A percentile compares a stretch with the other conserved stretches of the same genome.
Evolutionary conservation across 2,329 filamentous ascomycete genomes (phyloP).

Genomic region (Berkeleyomyces basicola): DNA sequence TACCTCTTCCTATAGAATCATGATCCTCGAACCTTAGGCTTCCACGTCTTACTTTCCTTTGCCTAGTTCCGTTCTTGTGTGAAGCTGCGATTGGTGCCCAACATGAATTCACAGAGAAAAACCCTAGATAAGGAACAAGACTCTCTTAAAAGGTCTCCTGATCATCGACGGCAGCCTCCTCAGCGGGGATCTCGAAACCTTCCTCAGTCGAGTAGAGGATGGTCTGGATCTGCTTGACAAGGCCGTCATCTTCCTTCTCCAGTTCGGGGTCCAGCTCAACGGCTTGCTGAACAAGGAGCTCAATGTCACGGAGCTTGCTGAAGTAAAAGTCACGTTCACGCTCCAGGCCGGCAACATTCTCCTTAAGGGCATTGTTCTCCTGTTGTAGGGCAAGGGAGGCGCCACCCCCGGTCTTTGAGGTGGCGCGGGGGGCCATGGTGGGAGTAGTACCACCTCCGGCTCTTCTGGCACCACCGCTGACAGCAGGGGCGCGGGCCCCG

Average conservation of each 20-base stretch:
- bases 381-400: constrained; percentile 55
- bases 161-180: constrained; percentile 54
- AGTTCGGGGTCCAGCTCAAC: constrained; percentile 84
- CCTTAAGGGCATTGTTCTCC: constrained; percentile 80
- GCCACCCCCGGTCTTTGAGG: constrained; percentile 29
- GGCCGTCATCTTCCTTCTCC: constrained; percentile 80
- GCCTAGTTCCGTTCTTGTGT: not conserved
- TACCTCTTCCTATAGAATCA: not conserved
- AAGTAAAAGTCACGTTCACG: constrained; percentile 98
- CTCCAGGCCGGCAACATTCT: constrained; percentile 87
- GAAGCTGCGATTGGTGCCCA: not conserved
- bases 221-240: constrained; percentile 89
- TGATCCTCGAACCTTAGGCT: no score
- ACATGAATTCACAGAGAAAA: not conserved
- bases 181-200: constrained; percentile 76
- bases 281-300: constrained; percentile 81
- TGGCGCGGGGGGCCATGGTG: constrained; percentile 28
- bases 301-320: constrained; percentile 93
- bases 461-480: constrained; percentile 31
- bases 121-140: not conserved
- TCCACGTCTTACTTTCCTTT: not conserved
- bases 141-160: constrained; percentile 57
- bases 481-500: constrained; percentile 31
- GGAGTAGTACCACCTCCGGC: constrained; percentile 47
- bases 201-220: constrained; percentile 96